Evolutionary conservation across 2,329 filamentous ascomycete genomes (phyloP).

Genomic region (Aspergillus intermedius): DNA sequence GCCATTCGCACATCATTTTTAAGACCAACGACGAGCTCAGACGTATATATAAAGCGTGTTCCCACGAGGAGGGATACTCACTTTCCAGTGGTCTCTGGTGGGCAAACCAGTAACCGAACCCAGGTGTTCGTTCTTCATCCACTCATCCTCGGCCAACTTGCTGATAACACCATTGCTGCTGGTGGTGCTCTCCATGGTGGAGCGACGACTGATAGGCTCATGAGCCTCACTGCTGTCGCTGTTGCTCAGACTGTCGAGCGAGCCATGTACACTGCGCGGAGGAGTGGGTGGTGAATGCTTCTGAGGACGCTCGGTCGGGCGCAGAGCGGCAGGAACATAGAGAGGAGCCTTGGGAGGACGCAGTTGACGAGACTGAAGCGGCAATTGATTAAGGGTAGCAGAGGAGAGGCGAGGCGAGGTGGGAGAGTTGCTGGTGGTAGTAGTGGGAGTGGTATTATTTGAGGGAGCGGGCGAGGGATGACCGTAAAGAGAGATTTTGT

Average conservation of each 20-base stretch:
- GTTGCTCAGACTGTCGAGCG: conserved; percentile 43
- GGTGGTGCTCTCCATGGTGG: conserved; percentile 36
- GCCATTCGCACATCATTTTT: conserved; percentile 12
- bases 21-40: conserved; percentile 10
- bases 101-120: conserved; percentile 54
- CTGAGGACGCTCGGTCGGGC: conserved; percentile 52
- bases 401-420: conserved; percentile 43
- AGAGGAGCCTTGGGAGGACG: conserved; percentile 55
- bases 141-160: conserved; percentile 47
- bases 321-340: conserved; percentile 57
- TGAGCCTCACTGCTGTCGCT: conserved; percentile 19
- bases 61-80: conserved; percentile 31
- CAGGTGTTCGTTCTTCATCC: conserved; percentile 46
- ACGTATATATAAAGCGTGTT: conserved; percentile 18
- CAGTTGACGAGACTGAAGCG: conserved; percentile 49
- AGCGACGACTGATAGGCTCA: conserved; percentile 31
- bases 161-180: conserved; percentile 30
- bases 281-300: conserved; percentile 42
- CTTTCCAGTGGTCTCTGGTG: conserved; percentile 61
- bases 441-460: conserved; percentile 44
- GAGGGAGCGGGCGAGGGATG: conserved; percentile 42
- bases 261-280: conserved; percentile 50
- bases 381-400: conserved; percentile 30
- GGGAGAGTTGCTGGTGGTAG: conserved; percentile 50
- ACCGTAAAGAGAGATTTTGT: conserved; percentile 34